These are phyloP conservation scores for Penicillium oxalicum DNA, from an alignment of 2,329 filamentous ascomycete species.

Conservation along the genomic window DNA sequence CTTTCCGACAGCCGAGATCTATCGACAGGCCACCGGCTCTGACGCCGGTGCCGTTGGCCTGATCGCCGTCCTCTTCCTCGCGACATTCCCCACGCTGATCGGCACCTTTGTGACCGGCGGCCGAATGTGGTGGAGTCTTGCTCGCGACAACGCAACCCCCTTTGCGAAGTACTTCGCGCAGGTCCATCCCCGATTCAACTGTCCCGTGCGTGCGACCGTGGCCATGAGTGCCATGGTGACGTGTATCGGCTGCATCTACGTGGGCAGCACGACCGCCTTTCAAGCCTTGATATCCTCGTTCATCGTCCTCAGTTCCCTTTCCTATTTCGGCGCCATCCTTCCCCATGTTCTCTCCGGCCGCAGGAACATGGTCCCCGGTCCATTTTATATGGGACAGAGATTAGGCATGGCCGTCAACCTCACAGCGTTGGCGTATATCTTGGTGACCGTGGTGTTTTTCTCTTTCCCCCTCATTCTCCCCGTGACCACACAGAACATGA, in stretches of 20 bases:
- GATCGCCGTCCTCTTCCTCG: constrained; percentile 50
- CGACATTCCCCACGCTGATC: constrained; percentile 47
- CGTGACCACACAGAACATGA: constrained; percentile 47
- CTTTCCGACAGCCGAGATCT: constrained; percentile 63
- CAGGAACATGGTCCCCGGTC: constrained; percentile 48
- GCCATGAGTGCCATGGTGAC: constrained; percentile 48
- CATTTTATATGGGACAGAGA: constrained; percentile 50
- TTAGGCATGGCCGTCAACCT: constrained; percentile 49
- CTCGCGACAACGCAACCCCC: constrained; percentile 53
- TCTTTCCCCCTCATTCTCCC: constrained; percentile 52
- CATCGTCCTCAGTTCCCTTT: constrained; percentile 50
- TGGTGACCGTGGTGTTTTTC: constrained; percentile 58
- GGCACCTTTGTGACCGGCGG: constrained; percentile 53
- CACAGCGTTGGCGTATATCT: constrained; percentile 52
- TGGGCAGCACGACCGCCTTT: constrained; percentile 62
- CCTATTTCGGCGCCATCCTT: constrained; percentile 59
- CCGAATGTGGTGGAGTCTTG: constrained; percentile 56
- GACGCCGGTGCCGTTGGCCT: constrained; percentile 48
- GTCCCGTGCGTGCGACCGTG: constrained; percentile 53
- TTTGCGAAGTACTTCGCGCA: constrained; percentile 45
- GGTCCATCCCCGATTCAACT: constrained; percentile 44
- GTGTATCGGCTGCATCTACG: constrained; percentile 57
- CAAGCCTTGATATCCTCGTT: constrained; percentile 59
- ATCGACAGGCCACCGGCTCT: constrained; percentile 53
- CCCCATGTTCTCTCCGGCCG: constrained; percentile 48